Evolutionary conservation across 2,329 filamentous ascomycete genomes (phyloP).

Genomic region (Falciphora oryzae): DNA sequence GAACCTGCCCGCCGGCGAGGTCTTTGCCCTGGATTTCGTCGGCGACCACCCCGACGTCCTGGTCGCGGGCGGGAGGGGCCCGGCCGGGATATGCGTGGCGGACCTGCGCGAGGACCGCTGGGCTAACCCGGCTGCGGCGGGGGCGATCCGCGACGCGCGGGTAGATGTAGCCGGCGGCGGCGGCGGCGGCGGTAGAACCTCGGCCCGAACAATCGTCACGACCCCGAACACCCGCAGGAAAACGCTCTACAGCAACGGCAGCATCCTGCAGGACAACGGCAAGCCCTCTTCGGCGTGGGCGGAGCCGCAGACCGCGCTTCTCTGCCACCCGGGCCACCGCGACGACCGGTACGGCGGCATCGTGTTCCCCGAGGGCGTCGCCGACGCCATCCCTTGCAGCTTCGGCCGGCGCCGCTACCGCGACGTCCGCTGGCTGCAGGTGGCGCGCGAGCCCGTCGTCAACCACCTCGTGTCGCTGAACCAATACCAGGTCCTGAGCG

Average conservation of each 20-base stretch:
- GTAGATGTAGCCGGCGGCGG: background rate
- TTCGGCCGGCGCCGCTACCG: background rate
- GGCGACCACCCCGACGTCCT: constrained; percentile 37
- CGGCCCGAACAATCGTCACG: background rate
- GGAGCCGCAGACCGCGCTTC: background rate
- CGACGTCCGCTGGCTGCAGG: constrained; percentile 17
- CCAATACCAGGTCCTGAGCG: constrained; percentile 44
- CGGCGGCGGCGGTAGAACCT: constrained; percentile 11
- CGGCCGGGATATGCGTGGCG: constrained; percentile 37
- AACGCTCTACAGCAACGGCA: background rate
- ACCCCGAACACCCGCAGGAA: background rate
- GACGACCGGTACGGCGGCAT: constrained; percentile 3
- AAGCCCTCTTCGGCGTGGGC: too few species aligned
- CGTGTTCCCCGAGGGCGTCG: background rate
- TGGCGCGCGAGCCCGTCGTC: constrained; percentile 33
- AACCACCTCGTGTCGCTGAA: constrained; percentile 43
- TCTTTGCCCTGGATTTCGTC: constrained; percentile 46
- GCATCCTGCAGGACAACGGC: background rate
- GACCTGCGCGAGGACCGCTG: constrained; percentile 33
- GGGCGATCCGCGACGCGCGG: background rate
- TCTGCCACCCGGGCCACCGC: constrained; percentile 4
- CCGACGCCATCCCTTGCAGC: background rate
- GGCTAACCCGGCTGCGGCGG: background rate
- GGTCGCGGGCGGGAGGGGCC: constrained; percentile 42
- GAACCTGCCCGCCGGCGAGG: constrained; percentile 24